These are phyloP conservation scores for Clonostachys sp. DNA, from an alignment of 2,329 filamentous ascomycete genomes.

Conservation along the genomic window DNA sequence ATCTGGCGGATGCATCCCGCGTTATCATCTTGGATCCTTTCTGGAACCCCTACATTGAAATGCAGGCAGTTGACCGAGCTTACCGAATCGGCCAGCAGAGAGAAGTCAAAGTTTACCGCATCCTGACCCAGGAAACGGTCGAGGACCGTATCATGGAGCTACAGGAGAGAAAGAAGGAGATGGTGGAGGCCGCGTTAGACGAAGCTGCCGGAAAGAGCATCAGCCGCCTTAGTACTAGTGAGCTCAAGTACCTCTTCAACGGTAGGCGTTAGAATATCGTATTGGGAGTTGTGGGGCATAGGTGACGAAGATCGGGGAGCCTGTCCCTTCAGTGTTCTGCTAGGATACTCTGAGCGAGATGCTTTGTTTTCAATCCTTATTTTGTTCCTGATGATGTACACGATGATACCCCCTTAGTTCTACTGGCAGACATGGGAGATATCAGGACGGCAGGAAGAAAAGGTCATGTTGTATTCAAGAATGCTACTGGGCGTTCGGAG, in stretches of 20 bases:
- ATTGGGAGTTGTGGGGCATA: too few relatives aligned
- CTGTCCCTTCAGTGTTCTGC: too few relatives aligned
- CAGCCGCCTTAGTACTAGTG: slow-evolving; percentile 58
- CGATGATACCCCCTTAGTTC: too few relatives aligned
- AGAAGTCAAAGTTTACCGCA: slow-evolving; percentile 73
- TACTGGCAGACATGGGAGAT: too few relatives aligned
- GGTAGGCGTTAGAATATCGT: not conserved
- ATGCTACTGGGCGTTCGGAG: too few relatives aligned
- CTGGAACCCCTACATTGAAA: slow-evolving; percentile 92
- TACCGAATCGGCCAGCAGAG: slow-evolving; percentile 80
- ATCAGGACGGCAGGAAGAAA: too few relatives aligned
- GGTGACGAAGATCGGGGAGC: too few relatives aligned
- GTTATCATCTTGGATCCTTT: slow-evolving; percentile 91
- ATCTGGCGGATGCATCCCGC: slow-evolving; percentile 75
- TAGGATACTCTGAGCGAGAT: too few relatives aligned
- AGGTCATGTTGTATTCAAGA: too few relatives aligned
- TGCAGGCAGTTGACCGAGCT: slow-evolving; percentile 86
- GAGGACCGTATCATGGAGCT: slow-evolving; percentile 81
- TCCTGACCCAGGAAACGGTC: slow-evolving; percentile 73
- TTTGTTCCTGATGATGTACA: too few relatives aligned
- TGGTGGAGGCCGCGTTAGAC: slow-evolving; percentile 77
- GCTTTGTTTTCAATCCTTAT: too few relatives aligned
- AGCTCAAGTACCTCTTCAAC: slow-evolving; percentile 67
- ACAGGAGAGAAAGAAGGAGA: slow-evolving; percentile 71
- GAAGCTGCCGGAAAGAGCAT: slow-evolving; percentile 66